A percentile compares a stretch with the other conserved stretches of the same genome.
phyloP scores from a whole-genome alignment of 345 rosid species.

The Bretschneidera sinensis region DNA sequence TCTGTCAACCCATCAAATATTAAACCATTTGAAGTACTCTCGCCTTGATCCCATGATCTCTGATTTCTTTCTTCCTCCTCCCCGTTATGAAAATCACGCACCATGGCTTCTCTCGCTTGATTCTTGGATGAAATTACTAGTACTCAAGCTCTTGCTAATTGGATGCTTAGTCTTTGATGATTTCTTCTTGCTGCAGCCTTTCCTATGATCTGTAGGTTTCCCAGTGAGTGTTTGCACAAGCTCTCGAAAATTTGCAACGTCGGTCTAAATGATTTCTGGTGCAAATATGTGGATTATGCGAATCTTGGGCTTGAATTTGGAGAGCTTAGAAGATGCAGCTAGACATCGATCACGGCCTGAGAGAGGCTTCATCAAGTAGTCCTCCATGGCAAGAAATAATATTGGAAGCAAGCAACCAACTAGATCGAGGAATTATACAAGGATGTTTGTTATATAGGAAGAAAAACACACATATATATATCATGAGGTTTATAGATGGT shows the following conservation, averaged over 20 bases:
- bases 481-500: too few relatives aligned
- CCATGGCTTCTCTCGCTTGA: background rate
- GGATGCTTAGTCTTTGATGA: background rate
- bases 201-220: constrained; percentile 40
- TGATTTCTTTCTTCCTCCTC: constrained; percentile 11
- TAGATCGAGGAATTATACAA: too few relatives aligned
- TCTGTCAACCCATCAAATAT: constrained; percentile 7
- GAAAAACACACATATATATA: too few relatives aligned
- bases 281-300: constrained; percentile 87
- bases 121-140: background rate
- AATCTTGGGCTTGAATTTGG: constrained; percentile 69
- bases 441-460: too few relatives aligned
- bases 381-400: too few relatives aligned
- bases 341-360: constrained; percentile 24
- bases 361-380: too few relatives aligned
- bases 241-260: constrained; percentile 74
- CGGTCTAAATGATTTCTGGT: constrained; percentile 93
- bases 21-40: constrained; percentile 17
- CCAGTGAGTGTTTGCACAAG: constrained; percentile 90
- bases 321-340: constrained; percentile 35
- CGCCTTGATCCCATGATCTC: constrained; percentile 19
- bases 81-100: background rate
- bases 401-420: too few relatives aligned
- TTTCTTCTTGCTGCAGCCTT: constrained; percentile 7
- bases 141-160: background rate